phyloP scores from a whole-genome alignment of 352 stramenopile species.

The Phytophthora melonis region DNA sequence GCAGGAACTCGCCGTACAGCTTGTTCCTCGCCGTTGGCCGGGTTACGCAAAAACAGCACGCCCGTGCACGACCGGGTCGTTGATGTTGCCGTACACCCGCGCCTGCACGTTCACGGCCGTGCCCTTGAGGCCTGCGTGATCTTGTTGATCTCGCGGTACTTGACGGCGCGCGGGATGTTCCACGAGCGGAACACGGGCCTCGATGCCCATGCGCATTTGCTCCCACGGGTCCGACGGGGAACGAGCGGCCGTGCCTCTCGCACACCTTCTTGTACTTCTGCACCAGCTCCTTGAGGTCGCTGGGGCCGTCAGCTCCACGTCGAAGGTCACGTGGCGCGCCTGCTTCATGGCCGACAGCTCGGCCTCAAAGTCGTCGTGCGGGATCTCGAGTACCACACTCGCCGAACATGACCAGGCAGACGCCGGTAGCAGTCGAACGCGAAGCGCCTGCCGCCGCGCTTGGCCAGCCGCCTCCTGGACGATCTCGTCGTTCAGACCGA shows the following conservation, averaged over 20 bases:
- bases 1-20: slow-evolving; percentile 39
- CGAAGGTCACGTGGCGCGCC: slow-evolving; percentile 28
- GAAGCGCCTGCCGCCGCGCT: slow-evolving; percentile 34
- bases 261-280: slow-evolving; percentile 39
- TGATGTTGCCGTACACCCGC: slow-evolving; percentile 40
- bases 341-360: slow-evolving; percentile 37
- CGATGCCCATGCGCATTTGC: slow-evolving; percentile 39
- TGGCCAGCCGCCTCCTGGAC: slow-evolving; percentile 32
- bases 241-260: slow-evolving; percentile 30
- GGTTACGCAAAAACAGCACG: slow-evolving; percentile 38
- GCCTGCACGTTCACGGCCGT: slow-evolving; percentile 38
- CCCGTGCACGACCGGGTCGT: slow-evolving; percentile 35
- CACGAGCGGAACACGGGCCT: slow-evolving; percentile 39
- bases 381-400: slow-evolving; percentile 37
- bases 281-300: slow-evolving; percentile 36
- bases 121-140: slow-evolving; percentile 38
- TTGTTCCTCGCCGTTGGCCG: slow-evolving; percentile 34
- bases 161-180: slow-evolving; percentile 39
- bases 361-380: slow-evolving; percentile 38
- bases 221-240: slow-evolving; percentile 38
- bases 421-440: slow-evolving; percentile 39
- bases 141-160: slow-evolving; percentile 42
- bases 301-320: slow-evolving; percentile 36
- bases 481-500: slow-evolving; percentile 37
- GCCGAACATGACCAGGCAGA: slow-evolving; percentile 36